Evolutionary conservation across 805 yeast genomes (phyloP), one percentile per base, ranked within the genome.

Genomic region (Metschnikowia baotianmanensis): DNA sequence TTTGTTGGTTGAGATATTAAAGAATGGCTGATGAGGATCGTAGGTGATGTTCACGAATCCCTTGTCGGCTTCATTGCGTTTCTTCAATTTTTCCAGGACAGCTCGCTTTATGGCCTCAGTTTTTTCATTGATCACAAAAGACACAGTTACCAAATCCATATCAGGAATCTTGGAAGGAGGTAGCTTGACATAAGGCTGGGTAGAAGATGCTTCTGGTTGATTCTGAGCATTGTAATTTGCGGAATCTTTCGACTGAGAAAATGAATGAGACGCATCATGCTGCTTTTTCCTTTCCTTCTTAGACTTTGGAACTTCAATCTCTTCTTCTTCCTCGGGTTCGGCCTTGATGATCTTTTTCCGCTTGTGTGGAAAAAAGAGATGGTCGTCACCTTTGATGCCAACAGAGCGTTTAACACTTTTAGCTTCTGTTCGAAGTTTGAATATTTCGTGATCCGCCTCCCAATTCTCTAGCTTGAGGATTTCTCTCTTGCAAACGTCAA

Each of bases 151-250:
- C 45, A 91, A 70, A 34, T 88, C 95, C 74, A 90, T 75, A 62
- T 91, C 97, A 12, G 98, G 97, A 48, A 91, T 86, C 62, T 88
- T 86, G 1, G 96, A 85, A 27, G 93, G 83, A 3, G 96, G 96
- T 28, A 88, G 62, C 53, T 85, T 83, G 51, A 88, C 95, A 65
- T 89, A 86, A 18, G 95, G 89, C 57, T 86, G 91, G 27, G 73
- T 72, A 5, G 71, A 58, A 46, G 69, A 52, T 1, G 53, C 53
- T 28, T 51, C 55, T 5, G 51, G 53, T 21, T 46, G 51, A 9
- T 32, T 13, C 23, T 47, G 51, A 8, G 43, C 47, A 21, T 45
- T 43, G 36, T 38, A 40, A 11, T 29, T 33, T n/a, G 42, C 46
- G 5, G 30, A n/a, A 5, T 51, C 55, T 34, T 46, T 51, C 19